A percentile compares a stretch with the other conserved stretches of the same genome.
Conservation (phyloP, 352 stramenopile species). For the Thraustotheca clavata region DNA sequence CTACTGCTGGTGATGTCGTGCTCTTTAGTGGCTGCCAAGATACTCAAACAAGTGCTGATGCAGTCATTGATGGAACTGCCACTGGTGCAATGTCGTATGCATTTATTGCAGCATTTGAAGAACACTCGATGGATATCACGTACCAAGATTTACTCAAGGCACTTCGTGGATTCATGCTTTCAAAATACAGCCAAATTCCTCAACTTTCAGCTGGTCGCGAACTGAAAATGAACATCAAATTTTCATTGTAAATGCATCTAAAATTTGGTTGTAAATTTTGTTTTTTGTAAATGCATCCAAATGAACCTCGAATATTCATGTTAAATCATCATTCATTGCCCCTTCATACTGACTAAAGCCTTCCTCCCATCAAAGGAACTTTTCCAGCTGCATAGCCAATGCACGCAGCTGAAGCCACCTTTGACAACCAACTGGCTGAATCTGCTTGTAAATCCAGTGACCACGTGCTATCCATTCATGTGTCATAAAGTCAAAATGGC, state of each 20-base stretch:
- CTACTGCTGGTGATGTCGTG: constrained; percentile 28
- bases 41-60: constrained; percentile 33
- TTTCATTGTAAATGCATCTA: constrained; percentile 13
- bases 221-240: constrained; percentile 23
- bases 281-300: too few species aligned
- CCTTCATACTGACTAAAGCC: too few species aligned
- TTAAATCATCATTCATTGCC: too few species aligned
- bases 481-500: too few species aligned
- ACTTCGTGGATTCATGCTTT: constrained; percentile 15
- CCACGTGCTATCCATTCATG: too few species aligned
- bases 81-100: constrained; percentile 33
- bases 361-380: too few species aligned
- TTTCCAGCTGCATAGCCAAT: too few species aligned
- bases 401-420: too few species aligned
- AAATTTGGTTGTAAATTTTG: too few species aligned
- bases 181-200: constrained; percentile 26
- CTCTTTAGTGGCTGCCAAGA: constrained; percentile 38
- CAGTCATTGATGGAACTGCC: constrained; percentile 25
- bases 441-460: too few species aligned
- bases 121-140: constrained; percentile 21
- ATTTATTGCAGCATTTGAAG: constrained; percentile 26
- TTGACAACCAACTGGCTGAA: too few species aligned
- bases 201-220: constrained; percentile 24
- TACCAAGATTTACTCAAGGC: constrained; percentile 16
- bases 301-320: too few species aligned